Evolutionary conservation across 306 rosid genomes (phyloP).

Genomic region (Luffa aegyptiaca): DNA sequence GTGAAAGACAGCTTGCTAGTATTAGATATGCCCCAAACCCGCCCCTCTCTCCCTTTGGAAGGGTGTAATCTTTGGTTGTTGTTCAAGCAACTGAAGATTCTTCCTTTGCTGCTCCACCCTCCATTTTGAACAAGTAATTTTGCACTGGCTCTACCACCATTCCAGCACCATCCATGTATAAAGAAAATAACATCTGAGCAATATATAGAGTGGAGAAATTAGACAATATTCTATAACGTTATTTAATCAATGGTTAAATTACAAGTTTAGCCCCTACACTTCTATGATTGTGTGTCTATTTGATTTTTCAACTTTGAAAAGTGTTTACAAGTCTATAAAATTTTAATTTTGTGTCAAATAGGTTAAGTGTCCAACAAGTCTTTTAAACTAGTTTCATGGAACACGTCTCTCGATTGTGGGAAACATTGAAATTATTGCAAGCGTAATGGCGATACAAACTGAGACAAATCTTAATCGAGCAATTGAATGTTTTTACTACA

Average conservation of each 20-base stretch:
- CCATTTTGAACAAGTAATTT: neutral
- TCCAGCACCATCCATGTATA: neutral
- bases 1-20: slow-evolving; percentile 25
- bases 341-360: too few species aligned
- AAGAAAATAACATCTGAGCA: neutral
- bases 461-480: neutral
- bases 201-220: neutral
- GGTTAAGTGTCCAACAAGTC: too few species aligned
- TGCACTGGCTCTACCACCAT: neutral
- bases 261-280: neutral
- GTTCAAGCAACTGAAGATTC: slow-evolving; percentile 20
- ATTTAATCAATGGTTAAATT: neutral
- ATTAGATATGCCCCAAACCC: slow-evolving; percentile 58
- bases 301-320: too few species aligned
- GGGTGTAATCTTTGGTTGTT: slow-evolving; percentile 42
- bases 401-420: neutral
- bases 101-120: neutral
- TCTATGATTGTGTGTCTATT: too few species aligned
- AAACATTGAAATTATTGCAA: neutral
- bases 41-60: slow-evolving; percentile 78
- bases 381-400: too few species aligned
- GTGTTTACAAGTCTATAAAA: too few species aligned
- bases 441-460: neutral
- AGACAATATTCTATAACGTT: neutral
- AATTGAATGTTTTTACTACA: slow-evolving; percentile 18